Conservation (phyloP, 1,284 basidiomycete species). For the Inonotus hispidus region DNA sequence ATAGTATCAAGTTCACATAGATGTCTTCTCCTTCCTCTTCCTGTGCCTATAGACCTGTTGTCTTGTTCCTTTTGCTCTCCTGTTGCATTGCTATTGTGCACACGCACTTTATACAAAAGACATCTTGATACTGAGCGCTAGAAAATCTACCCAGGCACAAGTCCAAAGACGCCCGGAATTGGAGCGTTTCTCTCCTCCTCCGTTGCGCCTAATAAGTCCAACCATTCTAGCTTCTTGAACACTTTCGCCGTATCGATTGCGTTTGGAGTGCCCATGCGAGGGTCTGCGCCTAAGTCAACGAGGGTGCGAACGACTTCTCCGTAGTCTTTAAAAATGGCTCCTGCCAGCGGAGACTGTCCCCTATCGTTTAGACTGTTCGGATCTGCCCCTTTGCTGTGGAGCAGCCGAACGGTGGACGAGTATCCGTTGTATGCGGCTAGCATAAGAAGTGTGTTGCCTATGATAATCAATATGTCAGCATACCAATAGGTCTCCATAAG, state of each 20-base stretch:
- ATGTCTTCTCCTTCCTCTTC: not conserved
- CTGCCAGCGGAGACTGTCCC: slow-evolving; percentile 76
- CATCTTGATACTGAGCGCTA: no score
- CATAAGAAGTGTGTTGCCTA: slow-evolving; percentile 79
- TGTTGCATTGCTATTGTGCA: not conserved
- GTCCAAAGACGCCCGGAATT: slow-evolving; percentile 3
- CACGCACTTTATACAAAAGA: no score
- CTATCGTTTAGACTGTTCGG: slow-evolving; percentile 70
- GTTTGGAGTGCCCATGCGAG: slow-evolving; percentile 62
- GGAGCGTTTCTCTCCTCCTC: slow-evolving; percentile 38
- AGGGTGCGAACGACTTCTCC: slow-evolving; percentile 60
- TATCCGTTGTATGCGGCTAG: slow-evolving; percentile 79
- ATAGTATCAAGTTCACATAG: slow-evolving; percentile 75
- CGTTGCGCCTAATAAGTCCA: slow-evolving; percentile 50
- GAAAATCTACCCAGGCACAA: slow-evolving; percentile 1
- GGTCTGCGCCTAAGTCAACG: slow-evolving; percentile 61
- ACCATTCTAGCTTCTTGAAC: slow-evolving; percentile 51
- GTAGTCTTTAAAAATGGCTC: slow-evolving; percentile 74
- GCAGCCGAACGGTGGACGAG: slow-evolving; percentile 43
- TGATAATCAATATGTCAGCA: not conserved
- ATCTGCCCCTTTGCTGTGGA: slow-evolving; percentile 58
- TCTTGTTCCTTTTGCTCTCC: not conserved
- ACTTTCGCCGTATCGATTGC: slow-evolving; percentile 70
- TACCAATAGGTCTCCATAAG: not conserved
- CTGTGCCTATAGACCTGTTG: not conserved